phyloP scores from a whole-genome alignment of 108 stramenopile species.

The Ochromonas danica region DNA sequence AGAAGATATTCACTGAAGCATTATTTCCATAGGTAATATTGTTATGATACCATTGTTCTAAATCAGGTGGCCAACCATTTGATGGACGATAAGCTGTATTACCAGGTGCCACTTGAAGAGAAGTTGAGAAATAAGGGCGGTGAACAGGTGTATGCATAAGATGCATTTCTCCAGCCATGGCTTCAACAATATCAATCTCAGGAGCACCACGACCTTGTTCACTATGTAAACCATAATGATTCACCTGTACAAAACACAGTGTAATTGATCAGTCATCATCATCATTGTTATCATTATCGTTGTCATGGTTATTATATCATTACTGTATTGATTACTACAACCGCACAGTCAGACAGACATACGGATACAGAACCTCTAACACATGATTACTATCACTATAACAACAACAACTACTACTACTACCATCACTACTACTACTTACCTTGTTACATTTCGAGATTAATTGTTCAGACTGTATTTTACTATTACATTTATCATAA shows the following conservation, averaged over 20 bases:
- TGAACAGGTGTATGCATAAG: constrained; percentile 69
- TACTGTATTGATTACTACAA: too few species aligned
- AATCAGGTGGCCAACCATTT: constrained; percentile 56
- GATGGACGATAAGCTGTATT: constrained; percentile 74
- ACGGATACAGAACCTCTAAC: too few species aligned
- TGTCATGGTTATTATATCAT: too few species aligned
- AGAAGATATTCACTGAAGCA: constrained; percentile 87
- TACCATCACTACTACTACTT: too few species aligned
- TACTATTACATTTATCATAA: constrained; percentile 70
- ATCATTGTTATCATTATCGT: too few species aligned
- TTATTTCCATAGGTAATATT: constrained; percentile 68
- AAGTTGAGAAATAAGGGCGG: constrained; percentile 76
- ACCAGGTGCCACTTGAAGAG: constrained; percentile 57
- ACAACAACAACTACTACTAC: too few species aligned
- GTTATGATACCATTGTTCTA: constrained; percentile 70
- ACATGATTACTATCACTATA: too few species aligned
- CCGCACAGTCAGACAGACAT: too few species aligned
- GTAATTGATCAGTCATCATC: too few species aligned
- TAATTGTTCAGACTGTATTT: constrained; percentile 66
- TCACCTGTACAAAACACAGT: too few species aligned
- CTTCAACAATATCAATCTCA: constrained; percentile 83
- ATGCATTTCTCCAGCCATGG: constrained; percentile 64
- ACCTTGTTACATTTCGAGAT: constrained; percentile 71
- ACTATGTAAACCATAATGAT: constrained; percentile 72
- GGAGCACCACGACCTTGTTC: constrained; percentile 75